Percentiles rank a stretch among this genome's conserved stretches.
phyloP scores from a whole-genome alignment of 2,329 filamentous ascomycete species.

The Talaromyces pinophilus region DNA sequence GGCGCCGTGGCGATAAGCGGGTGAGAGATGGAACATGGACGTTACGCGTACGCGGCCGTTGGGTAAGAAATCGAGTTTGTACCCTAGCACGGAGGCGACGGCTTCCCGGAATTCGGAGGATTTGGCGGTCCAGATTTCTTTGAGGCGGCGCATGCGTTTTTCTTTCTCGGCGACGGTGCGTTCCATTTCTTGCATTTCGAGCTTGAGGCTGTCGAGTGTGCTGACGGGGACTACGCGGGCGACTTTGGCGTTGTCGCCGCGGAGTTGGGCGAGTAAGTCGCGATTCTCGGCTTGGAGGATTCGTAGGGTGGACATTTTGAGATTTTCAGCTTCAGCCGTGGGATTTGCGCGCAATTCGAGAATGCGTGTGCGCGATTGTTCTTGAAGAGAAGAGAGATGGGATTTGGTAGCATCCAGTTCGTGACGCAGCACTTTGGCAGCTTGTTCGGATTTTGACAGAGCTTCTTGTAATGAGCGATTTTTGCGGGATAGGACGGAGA shows the following conservation, averaged over 20 bases:
- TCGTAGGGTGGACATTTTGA: conserved; percentile 77
- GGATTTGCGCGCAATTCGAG: conserved; percentile 90
- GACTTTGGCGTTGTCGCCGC: conserved; percentile 49
- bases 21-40: conserved; percentile 74
- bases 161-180: conserved; percentile 68
- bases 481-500: conserved; percentile 83
- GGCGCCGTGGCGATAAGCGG: conserved; percentile 47
- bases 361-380: conserved; percentile 74
- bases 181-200: conserved; percentile 72
- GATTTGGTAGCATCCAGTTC: conserved; percentile 72
- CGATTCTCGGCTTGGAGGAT: conserved; percentile 81
- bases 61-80: conserved; percentile 94
- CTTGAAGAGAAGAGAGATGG: conserved; percentile 68
- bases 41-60: conserved; percentile 95
- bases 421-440: conserved; percentile 68
- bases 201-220: conserved; percentile 71
- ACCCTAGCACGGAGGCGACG: conserved; percentile 86
- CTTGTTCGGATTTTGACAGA: conserved; percentile 67
- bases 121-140: conserved; percentile 90
- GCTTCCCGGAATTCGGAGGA: conserved; percentile 93
- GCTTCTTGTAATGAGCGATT: conserved; percentile 83
- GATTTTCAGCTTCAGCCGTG: conserved; percentile 77
- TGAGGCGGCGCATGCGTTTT: conserved; percentile 81
- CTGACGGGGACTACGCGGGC: conserved; percentile 71
- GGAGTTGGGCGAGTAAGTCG: conserved; percentile 74